Evolutionary conservation across 306 rosid genomes (phyloP).

Genomic region (Luffa acutangula): DNA sequence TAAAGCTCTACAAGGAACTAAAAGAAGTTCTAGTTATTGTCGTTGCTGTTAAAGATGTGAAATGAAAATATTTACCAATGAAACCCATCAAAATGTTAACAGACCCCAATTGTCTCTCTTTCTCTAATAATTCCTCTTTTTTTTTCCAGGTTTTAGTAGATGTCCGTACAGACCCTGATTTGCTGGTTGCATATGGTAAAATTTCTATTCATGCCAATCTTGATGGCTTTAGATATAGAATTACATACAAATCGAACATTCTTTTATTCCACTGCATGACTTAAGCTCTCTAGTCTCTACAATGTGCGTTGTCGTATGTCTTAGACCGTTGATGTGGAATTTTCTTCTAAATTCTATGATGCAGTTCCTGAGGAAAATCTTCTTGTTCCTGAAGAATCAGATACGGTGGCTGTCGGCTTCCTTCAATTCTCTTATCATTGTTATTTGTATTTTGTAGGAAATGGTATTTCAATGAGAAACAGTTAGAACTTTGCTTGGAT

Average conservation of each 20-base stretch:
- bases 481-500: background rate
- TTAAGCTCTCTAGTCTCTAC: background rate
- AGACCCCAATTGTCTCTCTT: background rate
- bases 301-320: background rate
- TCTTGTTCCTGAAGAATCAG: conserved; percentile 47
- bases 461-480: background rate
- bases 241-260: too few species aligned
- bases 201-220: background rate
- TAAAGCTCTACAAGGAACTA: background rate
- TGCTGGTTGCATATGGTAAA: conserved; percentile 85
- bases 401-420: conserved; percentile 33
- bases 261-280: background rate
- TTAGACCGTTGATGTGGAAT: background rate
- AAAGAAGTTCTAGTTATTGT: background rate
- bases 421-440: background rate
- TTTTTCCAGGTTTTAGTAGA: conserved; percentile 69
- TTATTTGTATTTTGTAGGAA: background rate
- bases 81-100: background rate
- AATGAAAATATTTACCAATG: background rate
- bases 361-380: conserved; percentile 94
- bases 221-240: background rate
- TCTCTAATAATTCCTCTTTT: background rate
- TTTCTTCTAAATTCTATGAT: conserved; percentile 9
- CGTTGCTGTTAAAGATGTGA: background rate
- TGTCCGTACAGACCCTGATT: conserved; percentile 67